Evolutionary conservation across 805 yeast species (phyloP).

Genomic region (Priceomyces melissophilus): DNA sequence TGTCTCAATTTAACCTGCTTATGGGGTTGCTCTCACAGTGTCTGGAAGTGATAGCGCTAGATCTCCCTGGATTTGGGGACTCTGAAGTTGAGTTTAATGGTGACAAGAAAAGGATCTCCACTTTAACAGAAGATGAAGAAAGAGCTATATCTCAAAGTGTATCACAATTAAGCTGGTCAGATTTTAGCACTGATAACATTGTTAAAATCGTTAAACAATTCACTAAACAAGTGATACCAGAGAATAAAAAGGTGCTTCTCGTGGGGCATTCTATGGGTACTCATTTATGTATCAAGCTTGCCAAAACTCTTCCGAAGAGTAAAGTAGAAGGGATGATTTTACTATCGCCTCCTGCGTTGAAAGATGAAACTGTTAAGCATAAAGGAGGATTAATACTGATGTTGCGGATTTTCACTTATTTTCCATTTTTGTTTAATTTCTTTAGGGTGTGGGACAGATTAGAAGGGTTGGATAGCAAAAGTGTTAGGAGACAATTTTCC

Average conservation of each 20-base stretch:
- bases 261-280: constrained; percentile 80
- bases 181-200: constrained; percentile 40
- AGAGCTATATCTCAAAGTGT: constrained; percentile 27
- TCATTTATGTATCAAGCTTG: constrained; percentile 47
- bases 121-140: constrained; percentile 29
- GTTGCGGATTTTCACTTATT: constrained; percentile 30
- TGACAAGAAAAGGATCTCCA: constrained; percentile 14
- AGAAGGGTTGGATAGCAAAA: constrained; percentile 58
- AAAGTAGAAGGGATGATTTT: constrained; percentile 48
- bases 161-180: constrained; percentile 32
- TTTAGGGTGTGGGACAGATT: constrained; percentile 58
- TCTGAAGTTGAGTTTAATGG: constrained; percentile 20
- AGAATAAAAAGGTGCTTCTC: constrained; percentile 40
- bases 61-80: constrained; percentile 87
- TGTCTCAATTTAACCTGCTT: constrained; percentile 78
- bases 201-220: constrained; percentile 38
- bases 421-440: constrained; percentile 49
- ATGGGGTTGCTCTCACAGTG: constrained; percentile 60
- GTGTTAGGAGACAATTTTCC: constrained; percentile 56
- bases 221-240: constrained; percentile 36
- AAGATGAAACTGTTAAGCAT: constrained; percentile 17
- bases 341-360: constrained; percentile 47
- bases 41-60: constrained; percentile 65
- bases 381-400: constrained; percentile 5
- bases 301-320: constrained; percentile 28